Evolutionary conservation across 2,329 filamentous ascomycete genomes (phyloP).

Genomic region (Pseudohalonectria lignicola): DNA sequence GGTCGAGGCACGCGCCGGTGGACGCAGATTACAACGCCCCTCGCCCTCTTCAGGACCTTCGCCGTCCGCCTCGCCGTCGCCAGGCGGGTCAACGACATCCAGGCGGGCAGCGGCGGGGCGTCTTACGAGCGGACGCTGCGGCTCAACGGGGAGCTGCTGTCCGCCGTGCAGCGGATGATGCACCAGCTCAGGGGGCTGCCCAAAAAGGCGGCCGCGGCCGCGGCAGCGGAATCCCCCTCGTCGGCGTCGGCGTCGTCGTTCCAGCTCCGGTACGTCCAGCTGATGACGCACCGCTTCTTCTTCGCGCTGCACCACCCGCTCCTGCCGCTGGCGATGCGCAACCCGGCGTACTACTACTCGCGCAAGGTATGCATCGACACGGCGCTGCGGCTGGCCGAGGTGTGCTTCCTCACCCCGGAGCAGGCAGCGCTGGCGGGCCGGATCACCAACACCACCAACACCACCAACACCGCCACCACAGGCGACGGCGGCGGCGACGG

Average conservation of each 20-base stretch:
- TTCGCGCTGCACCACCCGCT: slow-evolving; percentile 44
- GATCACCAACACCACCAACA: slow-evolving; percentile 13
- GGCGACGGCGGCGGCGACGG: neutral
- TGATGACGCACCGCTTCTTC: slow-evolving; percentile 42
- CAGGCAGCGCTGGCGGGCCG: slow-evolving; percentile 17
- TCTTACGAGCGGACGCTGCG: slow-evolving; percentile 31
- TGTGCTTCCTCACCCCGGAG: slow-evolving; percentile 35
- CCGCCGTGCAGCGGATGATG: no score
- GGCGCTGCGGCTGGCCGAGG: no score
- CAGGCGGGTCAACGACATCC: slow-evolving; percentile 12
- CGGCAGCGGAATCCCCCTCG: no score
- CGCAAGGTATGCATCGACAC: slow-evolving; percentile 35
- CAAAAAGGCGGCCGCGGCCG: slow-evolving; percentile 22
- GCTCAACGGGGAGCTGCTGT: slow-evolving; percentile 29
- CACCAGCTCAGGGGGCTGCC: slow-evolving; percentile 17
- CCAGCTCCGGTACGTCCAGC: slow-evolving; percentile 31
- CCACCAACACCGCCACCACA: slow-evolving; percentile 7
- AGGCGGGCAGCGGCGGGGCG: slow-evolving; percentile 13
- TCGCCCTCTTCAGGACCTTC: slow-evolving; percentile 30
- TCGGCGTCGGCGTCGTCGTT: no score
- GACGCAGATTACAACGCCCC: slow-evolving; percentile 8
- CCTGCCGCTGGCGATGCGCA: slow-evolving; percentile 24
- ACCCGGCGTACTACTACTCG: slow-evolving; percentile 38
- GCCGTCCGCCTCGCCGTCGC: slow-evolving; percentile 24
- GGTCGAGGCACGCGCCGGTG: slow-evolving; percentile 4